phyloP scores from a whole-genome alignment of 2,329 filamentous ascomycete species.

The Onygena corvina region DNA sequence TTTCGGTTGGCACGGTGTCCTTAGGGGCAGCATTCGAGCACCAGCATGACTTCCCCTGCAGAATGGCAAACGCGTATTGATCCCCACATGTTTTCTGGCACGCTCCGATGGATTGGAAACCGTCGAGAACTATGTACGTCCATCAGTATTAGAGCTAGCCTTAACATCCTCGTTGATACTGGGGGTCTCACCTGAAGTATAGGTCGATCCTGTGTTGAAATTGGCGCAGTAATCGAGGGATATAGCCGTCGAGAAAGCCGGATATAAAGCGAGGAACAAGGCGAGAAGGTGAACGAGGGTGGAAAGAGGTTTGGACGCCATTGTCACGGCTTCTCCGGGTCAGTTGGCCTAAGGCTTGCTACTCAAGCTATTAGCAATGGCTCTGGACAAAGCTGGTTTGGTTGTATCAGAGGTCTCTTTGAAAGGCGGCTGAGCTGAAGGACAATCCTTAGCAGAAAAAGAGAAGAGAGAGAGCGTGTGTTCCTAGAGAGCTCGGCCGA shows the following conservation, averaged over 20 bases:
- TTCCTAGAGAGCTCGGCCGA: conserved; percentile 7
- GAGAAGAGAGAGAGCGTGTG: background rate
- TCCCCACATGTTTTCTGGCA: conserved; percentile 30
- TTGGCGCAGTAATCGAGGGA: conserved; percentile 33
- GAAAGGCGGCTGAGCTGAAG: conserved; percentile 5
- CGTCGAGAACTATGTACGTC: conserved; percentile 24
- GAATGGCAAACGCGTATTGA: conserved; percentile 36
- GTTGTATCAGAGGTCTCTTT: background rate
- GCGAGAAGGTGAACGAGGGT: conserved; percentile 8
- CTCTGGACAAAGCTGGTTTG: background rate
- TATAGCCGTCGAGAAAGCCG: conserved; percentile 14
- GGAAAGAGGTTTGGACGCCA: background rate
- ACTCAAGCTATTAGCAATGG: background rate
- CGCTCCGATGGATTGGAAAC: conserved; percentile 37
- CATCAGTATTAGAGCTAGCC: background rate
- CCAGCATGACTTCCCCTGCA: conserved; percentile 39
- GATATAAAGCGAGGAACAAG: conserved; percentile 7
- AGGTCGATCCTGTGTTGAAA: conserved; percentile 34
- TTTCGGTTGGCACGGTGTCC: conserved; percentile 23
- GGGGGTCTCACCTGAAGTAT: conserved; percentile 26
- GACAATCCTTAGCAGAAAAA: background rate
- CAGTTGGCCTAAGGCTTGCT: conserved; percentile 1
- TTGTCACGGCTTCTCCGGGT: conserved; percentile 3
- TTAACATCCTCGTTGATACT: background rate
- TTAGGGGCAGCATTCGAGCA: conserved; percentile 38